Evolutionary conservation across 2,329 filamentous ascomycete species (phyloP).

Genomic region (Arthrinium puccinioides): DNA sequence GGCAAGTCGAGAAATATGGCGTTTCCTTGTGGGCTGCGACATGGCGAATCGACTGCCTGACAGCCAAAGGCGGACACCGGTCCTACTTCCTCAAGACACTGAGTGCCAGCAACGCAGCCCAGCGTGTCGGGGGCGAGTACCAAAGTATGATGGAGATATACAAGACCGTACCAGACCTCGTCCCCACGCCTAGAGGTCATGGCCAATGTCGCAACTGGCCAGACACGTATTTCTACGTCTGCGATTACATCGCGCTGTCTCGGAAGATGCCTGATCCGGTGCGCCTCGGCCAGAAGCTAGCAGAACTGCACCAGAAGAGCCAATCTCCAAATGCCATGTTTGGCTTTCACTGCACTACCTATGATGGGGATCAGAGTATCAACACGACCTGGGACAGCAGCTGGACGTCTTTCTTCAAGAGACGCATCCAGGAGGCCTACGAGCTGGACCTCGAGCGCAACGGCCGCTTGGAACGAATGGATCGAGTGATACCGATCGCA

Average conservation of each 20-base stretch:
- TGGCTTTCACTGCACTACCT: constrained; percentile 12
- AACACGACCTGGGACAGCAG: constrained; percentile 7
- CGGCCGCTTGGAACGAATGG: constrained; percentile 13
- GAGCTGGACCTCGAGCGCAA: constrained; percentile 12
- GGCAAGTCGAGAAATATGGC: constrained; percentile 2
- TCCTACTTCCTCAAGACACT: background rate
- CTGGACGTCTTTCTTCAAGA: constrained; percentile 12
- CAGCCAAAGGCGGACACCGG: background rate
- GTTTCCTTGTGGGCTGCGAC: constrained; percentile 5
- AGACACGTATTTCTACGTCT: constrained; percentile 10
- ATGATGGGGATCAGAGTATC: constrained; percentile 8
- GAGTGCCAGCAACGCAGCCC: constrained; percentile 4
- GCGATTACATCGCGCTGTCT: constrained; percentile 8
- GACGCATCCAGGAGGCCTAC: constrained; percentile 13
- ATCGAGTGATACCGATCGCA: constrained; percentile 9
- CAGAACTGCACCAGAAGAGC: constrained; percentile 13
- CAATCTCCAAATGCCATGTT: constrained; percentile 14
- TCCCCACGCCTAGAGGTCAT: constrained; percentile 5
- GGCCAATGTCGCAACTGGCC: background rate
- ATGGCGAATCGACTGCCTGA: background rate
- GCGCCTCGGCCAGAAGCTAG: constrained; percentile 10
- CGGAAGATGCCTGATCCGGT: constrained; percentile 9
- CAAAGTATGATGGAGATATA: constrained; percentile 8
- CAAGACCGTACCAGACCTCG: constrained; percentile 7
- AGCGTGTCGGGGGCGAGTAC: constrained; percentile 10